Percentiles rank a stretch among this genome's conserved stretches.
Evolutionary conservation across 2,329 filamentous ascomycete genomes (phyloP).

Genomic region (Exophiala bonariae): DNA sequence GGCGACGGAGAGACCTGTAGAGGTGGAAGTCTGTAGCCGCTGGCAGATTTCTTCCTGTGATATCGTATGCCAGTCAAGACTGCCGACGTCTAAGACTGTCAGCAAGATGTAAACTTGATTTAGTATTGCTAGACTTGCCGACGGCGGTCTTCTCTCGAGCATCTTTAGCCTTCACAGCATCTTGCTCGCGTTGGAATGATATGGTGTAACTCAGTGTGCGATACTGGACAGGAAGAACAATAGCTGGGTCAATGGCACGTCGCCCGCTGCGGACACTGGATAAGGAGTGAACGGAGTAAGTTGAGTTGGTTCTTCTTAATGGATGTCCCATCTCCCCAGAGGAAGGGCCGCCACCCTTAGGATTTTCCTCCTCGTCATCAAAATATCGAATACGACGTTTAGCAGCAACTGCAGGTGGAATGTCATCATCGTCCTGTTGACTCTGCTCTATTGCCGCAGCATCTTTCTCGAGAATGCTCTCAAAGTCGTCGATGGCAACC

Average conservation of each 20-base stretch:
- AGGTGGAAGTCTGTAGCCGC: conserved; percentile 58
- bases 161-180: conserved; percentile 41
- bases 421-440: conserved; percentile 13
- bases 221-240: conserved; percentile 34
- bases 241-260: conserved; percentile 27
- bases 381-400: conserved; percentile 25
- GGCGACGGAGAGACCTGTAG: conserved; percentile 60
- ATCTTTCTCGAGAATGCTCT: conserved; percentile 3
- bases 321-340: conserved; percentile 7
- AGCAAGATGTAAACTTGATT: conserved; percentile 11
- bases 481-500: neutral
- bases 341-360: conserved; percentile 8
- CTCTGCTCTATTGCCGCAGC: neutral
- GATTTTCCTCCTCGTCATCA: conserved; percentile 22
- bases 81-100: conserved; percentile 53
- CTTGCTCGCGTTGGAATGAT: conserved; percentile 53
- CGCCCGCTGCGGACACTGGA: conserved; percentile 22
- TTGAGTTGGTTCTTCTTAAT: conserved; percentile 14
- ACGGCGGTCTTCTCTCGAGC: conserved; percentile 31
- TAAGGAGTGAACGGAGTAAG: conserved; percentile 20
- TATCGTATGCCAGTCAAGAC: conserved; percentile 68
- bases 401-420: conserved; percentile 18
- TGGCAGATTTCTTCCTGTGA: conserved; percentile 58
- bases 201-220: conserved; percentile 50
- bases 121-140: conserved; percentile 1